A percentile compares a stretch with the other conserved stretches of the same genome.
These are phyloP conservation scores for Immersiella caudata DNA, from an alignment of 495 filamentous ascomycete genomes.

Conservation along the genomic window DNA sequence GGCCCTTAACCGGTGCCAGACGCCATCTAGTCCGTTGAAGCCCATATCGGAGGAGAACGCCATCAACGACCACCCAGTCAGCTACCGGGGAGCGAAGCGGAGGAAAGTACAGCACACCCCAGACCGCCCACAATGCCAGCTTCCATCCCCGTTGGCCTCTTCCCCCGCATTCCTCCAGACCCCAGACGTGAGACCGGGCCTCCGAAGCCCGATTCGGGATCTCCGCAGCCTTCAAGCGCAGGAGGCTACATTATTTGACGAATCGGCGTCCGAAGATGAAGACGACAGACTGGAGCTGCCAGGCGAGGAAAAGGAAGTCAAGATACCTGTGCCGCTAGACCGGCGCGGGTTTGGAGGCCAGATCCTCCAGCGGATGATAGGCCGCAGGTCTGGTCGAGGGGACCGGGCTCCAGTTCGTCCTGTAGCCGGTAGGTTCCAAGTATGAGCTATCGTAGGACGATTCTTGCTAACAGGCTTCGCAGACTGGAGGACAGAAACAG, in stretches of 20 bases:
- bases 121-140: slow-evolving; percentile 8
- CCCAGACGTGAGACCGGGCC: slow-evolving; percentile 29
- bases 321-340: slow-evolving; percentile 36
- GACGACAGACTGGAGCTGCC: slow-evolving; percentile 39
- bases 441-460: neutral
- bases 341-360: slow-evolving; percentile 47
- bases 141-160: slow-evolving; percentile 24
- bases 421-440: slow-evolving; percentile 33
- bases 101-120: slow-evolving; percentile 44
- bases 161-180: slow-evolving; percentile 33
- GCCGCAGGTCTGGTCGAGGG: slow-evolving; percentile 40
- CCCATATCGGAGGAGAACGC: slow-evolving; percentile 40
- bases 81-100: slow-evolving; percentile 38
- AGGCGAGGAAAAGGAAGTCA: neutral
- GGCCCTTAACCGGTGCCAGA: slow-evolving; percentile 60
- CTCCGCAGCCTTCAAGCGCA: slow-evolving; percentile 35
- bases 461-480: slow-evolving; percentile 20
- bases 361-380: slow-evolving; percentile 46
- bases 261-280: slow-evolving; percentile 31
- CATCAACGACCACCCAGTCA: slow-evolving; percentile 31
- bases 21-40: slow-evolving; percentile 49
- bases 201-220: slow-evolving; percentile 44
- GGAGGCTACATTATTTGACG: slow-evolving; percentile 24
- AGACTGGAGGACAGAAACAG: slow-evolving; percentile 75
- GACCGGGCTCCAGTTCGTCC: slow-evolving; percentile 40